Conservation (phyloP, 2,329 filamentous ascomycete species). For the Penicillium sp. region DNA sequence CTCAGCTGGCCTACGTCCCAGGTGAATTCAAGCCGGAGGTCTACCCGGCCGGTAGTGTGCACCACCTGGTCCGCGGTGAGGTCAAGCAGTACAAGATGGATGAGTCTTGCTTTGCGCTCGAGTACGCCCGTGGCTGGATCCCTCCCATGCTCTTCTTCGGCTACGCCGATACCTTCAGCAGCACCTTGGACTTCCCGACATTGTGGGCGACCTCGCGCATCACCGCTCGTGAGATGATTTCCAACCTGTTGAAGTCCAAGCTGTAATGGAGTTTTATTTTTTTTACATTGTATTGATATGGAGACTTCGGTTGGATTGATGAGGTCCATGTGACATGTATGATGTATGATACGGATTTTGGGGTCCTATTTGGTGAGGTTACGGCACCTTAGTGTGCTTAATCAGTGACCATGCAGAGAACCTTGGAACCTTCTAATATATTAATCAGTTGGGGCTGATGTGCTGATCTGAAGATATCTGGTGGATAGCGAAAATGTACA, state of each 20-base stretch:
- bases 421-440: conserved; percentile 1
- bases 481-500: too few relatives aligned
- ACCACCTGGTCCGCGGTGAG: conserved; percentile 57
- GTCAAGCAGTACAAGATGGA: conserved; percentile 68
- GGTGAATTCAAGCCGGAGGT: conserved; percentile 40
- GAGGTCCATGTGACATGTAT: conserved; percentile 9
- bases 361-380: background rate
- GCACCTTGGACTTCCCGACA: conserved; percentile 81
- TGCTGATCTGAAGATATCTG: background rate
- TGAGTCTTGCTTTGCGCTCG: conserved; percentile 39
- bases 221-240: conserved; percentile 73
- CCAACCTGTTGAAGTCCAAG: conserved; percentile 70
- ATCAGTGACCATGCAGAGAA: background rate
- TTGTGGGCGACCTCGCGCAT: conserved; percentile 74
- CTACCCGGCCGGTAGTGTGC: conserved; percentile 40
- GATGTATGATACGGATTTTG: conserved; percentile 9
- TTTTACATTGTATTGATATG: background rate
- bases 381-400: background rate
- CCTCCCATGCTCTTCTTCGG: conserved; percentile 91
- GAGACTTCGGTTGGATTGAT: background rate
- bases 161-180: conserved; percentile 75
- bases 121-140: conserved; percentile 69
- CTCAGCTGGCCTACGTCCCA: conserved; percentile 41
- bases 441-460: background rate
- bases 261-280: conserved; percentile 49